Conservation (phyloP, 768 basidiomycete species). For the Lentinula detonsa region DNA sequence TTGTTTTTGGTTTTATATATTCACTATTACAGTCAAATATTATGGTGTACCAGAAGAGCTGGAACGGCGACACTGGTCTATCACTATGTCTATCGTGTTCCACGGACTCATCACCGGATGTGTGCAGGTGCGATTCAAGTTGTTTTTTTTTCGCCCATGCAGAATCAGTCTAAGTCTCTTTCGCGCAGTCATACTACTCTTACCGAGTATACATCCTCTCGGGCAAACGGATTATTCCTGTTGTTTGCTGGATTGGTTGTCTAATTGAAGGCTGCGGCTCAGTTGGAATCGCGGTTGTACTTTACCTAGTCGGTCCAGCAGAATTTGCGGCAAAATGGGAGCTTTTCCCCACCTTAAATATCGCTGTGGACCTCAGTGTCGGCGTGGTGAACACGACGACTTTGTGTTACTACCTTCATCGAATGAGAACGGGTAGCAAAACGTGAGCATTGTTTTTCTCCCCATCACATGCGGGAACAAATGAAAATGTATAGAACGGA, state of each 20-base stretch:
- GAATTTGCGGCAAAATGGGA: background rate
- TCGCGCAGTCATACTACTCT: background rate
- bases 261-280: background rate
- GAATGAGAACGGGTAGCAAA: background rate
- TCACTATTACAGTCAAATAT: background rate
- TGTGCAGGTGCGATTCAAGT: background rate
- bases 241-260: background rate
- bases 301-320: background rate
- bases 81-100: background rate
- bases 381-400: background rate
- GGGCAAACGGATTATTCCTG: background rate
- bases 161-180: background rate
- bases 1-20: background rate
- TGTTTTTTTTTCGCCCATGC: background rate
- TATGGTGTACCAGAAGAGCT: background rate
- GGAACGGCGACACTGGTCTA: background rate
- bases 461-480: too few species aligned
- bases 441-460: background rate
- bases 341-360: background rate
- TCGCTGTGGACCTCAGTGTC: background rate
- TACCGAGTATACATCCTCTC: background rate
- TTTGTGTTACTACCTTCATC: background rate
- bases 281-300: background rate
- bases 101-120: background rate
- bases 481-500: too few species aligned